Base-by-base conservation (phyloP, 2,329 filamentous ascomycete genomes). In the Lojkania enalia region DNA sequence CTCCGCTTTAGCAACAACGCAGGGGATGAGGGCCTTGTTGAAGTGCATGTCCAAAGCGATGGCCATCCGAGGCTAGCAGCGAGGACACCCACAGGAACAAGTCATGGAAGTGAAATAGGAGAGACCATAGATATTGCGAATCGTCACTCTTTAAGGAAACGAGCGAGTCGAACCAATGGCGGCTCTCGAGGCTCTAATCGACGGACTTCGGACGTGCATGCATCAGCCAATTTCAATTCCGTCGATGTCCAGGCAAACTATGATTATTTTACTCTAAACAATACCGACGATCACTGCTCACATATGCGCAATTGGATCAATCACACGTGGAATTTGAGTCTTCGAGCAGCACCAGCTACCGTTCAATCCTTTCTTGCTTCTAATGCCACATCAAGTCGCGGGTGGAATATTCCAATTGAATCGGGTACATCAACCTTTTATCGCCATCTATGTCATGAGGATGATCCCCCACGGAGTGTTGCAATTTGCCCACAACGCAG, bases 391-490 rank as follows among this genome's bases (percentile, higher is more conserved):
- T 7, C 29, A 20, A 23, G 23, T 16, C 46, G 46, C 12, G 12
- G 16, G 20, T 42, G 48, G 6, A 44, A 11, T n/a, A 55, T 69
- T 18, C 64, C 63, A 1, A 35, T 64, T 29, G 66, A 69, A 16
- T 57, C 46, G 12, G 66, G 53, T 25, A 60, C 40, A 46, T 74
- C 39, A 55, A 76, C 44, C 53, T 63, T 73, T 56, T 78, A 76
- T 57, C 71, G 75, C 30, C 73, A 79, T 48, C 58, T 87, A 30
- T 85, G 83, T 57, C 81, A 77, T 2, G 67, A 77, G 27, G 78
- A 85, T 41, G 82, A 86, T 50, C 80, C 80, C 13, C 84, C 84
- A 11, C 77, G 80, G n/a, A 84, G 81, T 29, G 77, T 86, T 7
- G 79, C 83, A 0, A 79, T 87, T 23, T 85, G 80, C 53, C 83